Conservation (phyloP, 495 filamentous ascomycete species). For the Aspergillus nidulans region DNA sequence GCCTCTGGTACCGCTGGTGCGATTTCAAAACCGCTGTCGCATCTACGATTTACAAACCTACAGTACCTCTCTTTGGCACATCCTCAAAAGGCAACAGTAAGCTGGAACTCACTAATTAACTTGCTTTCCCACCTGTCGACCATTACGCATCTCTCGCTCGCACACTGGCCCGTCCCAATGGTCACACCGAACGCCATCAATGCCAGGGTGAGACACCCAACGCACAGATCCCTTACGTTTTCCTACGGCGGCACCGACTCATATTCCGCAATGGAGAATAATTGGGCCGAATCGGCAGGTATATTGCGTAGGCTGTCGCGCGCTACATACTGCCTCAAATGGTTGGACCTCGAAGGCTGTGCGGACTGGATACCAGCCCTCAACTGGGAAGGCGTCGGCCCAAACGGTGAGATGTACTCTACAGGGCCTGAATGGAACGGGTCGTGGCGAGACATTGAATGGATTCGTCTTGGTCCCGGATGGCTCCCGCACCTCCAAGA, state of each 20-base stretch:
- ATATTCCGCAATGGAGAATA: constrained; percentile 62
- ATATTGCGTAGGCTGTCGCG: constrained; percentile 66
- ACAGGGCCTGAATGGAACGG: constrained; percentile 48
- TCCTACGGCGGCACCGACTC: constrained; percentile 58
- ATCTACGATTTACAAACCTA: constrained; percentile 41
- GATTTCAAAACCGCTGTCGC: constrained; percentile 39
- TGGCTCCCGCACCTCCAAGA: constrained; percentile 31
- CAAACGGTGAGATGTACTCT: constrained; percentile 24
- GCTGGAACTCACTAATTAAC: constrained; percentile 64
- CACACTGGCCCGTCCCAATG: constrained; percentile 73
- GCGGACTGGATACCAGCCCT: constrained; percentile 64
- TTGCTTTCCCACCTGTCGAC: constrained; percentile 57
- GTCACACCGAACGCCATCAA: constrained; percentile 57
- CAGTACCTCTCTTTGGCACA: constrained; percentile 51
- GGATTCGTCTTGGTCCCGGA: constrained; percentile 48
- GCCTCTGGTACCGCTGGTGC: constrained; percentile 28
- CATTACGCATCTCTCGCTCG: constrained; percentile 73
- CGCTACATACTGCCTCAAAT: constrained; percentile 66
- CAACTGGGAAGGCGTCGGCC: constrained; percentile 35
- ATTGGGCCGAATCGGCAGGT: constrained; percentile 65
- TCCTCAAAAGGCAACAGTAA: constrained; percentile 37
- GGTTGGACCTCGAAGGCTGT: constrained; percentile 79
- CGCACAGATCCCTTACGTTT: constrained; percentile 43
- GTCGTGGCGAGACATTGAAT: constrained; percentile 47
- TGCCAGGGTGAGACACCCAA: constrained; percentile 33